These are phyloP conservation scores for Diplodia scrobiculata DNA, from an alignment of 2,329 filamentous ascomycete species.

Conservation along the genomic window DNA sequence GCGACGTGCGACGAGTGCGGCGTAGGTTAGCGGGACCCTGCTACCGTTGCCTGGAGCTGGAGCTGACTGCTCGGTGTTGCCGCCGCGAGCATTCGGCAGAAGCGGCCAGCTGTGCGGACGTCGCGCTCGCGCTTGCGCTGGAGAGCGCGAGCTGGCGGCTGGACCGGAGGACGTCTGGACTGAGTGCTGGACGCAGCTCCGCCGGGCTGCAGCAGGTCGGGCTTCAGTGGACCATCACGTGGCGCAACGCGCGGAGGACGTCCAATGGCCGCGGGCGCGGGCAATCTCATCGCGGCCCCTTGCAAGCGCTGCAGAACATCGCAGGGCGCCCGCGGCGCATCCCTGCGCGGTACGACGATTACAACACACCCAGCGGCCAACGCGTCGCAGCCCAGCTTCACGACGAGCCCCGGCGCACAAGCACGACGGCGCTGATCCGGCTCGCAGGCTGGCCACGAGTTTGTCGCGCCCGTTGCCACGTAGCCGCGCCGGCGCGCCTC, in stretches of 20 bases:
- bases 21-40: no score
- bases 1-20: neutral
- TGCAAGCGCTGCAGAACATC: constrained; percentile 19
- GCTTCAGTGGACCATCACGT: constrained; percentile 5
- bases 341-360: constrained; percentile 23
- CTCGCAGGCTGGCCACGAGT: constrained; percentile 5
- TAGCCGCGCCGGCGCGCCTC: constrained; percentile 9
- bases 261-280: neutral
- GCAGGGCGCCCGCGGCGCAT: constrained; percentile 8
- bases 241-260: neutral
- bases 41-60: neutral
- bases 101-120: neutral
- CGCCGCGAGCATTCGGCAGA: constrained; percentile 5
- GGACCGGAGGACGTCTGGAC: neutral
- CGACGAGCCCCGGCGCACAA: constrained; percentile 2
- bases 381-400: constrained; percentile 14
- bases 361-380: constrained; percentile 13
- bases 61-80: constrained; percentile 3
- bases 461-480: constrained; percentile 16
- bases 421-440: constrained; percentile 26
- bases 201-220: no score
- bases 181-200: neutral
- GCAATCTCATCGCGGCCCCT: constrained; percentile 21
- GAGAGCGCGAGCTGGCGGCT: neutral
- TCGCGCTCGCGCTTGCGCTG: no score